Evolutionary conservation across 495 filamentous ascomycete species (phyloP).

Genomic region (Sphaerosporella brunnea): DNA sequence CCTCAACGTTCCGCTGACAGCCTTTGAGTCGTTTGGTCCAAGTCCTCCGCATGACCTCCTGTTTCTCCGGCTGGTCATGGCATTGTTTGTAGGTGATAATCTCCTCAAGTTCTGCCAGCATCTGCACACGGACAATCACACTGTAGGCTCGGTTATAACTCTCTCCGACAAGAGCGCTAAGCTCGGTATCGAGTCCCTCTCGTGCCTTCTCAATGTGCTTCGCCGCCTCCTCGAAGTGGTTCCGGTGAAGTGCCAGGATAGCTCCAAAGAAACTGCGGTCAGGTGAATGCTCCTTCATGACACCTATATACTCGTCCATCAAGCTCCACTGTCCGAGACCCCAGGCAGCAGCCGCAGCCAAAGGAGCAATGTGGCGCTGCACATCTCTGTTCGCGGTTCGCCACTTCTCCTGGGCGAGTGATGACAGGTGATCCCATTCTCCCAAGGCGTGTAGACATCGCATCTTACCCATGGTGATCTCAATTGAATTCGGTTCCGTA

Average conservation of each 20-base stretch:
- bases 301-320: slow-evolving; percentile 89
- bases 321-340: slow-evolving; percentile 89
- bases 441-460: slow-evolving; percentile 91
- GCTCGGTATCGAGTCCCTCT: slow-evolving; percentile 82
- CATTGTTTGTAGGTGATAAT: slow-evolving; percentile 95
- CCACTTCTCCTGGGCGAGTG: slow-evolving; percentile 84
- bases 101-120: slow-evolving; percentile 96
- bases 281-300: slow-evolving; percentile 82
- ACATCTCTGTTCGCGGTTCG: slow-evolving; percentile 66
- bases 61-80: slow-evolving; percentile 55
- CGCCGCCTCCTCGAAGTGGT: slow-evolving; percentile 77
- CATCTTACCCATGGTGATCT: slow-evolving; percentile 98
- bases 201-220: slow-evolving; percentile 76
- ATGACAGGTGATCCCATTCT: slow-evolving; percentile 85
- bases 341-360: slow-evolving; percentile 96
- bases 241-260: slow-evolving; percentile 80
- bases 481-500: slow-evolving; percentile 50
- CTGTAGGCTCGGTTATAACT: slow-evolving; percentile 93
- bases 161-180: slow-evolving; percentile 85
- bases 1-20: slow-evolving; percentile 91
- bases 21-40: slow-evolving; percentile 92
- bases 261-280: slow-evolving; percentile 96
- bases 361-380: slow-evolving; percentile 68
- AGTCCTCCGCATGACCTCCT: slow-evolving; percentile 73
- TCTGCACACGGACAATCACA: slow-evolving; percentile 90